These are phyloP conservation scores for Nidula microcarpa DNA, from an alignment of 768 basidiomycete genomes.

Conservation along the genomic window DNA sequence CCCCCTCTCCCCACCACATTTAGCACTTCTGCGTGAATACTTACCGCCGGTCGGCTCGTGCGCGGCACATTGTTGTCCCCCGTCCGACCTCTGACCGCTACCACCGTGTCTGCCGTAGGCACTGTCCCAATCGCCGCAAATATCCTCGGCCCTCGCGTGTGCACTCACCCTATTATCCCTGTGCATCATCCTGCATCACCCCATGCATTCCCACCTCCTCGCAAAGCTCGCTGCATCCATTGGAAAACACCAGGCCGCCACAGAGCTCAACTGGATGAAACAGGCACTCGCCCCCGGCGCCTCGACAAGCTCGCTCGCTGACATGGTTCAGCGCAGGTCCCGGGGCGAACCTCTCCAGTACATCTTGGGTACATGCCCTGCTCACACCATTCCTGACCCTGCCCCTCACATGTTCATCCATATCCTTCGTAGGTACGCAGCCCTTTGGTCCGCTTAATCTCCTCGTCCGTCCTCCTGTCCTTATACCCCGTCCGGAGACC, in stretches of 20 bases:
- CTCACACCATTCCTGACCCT: slow-evolving; percentile 7
- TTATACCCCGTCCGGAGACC: slow-evolving; percentile 96
- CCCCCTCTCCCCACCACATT: slow-evolving; percentile 5
- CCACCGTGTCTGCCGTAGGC: too few relatives aligned
- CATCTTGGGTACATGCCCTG: slow-evolving; percentile 64
- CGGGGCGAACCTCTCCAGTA: slow-evolving; percentile 85
- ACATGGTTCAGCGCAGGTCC: slow-evolving; percentile 57
- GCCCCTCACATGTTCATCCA: slow-evolving; percentile 8
- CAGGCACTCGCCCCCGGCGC: slow-evolving; percentile 14
- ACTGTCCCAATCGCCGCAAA: too few relatives aligned
- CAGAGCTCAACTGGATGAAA: slow-evolving; percentile 44
- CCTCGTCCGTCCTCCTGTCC: slow-evolving; percentile 68
- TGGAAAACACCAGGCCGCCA: slow-evolving; percentile 30
- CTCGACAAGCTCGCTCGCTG: slow-evolving; percentile 17
- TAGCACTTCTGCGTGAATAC: slow-evolving; percentile 7
- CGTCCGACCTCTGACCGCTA: too few relatives aligned
- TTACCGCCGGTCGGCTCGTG: too few relatives aligned
- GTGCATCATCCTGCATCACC: background rate
- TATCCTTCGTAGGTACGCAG: slow-evolving; percentile 56
- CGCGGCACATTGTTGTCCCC: too few relatives aligned
- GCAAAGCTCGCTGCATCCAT: slow-evolving; percentile 21
- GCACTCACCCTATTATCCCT: background rate
- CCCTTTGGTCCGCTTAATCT: slow-evolving; percentile 86
- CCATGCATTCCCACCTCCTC: slow-evolving; percentile 22
- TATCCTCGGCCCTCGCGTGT: background rate